A percentile compares a stretch with the other conserved stretches of the same genome.
Conservation (phyloP, 768 basidiomycete genomes). For the Cystobasidium onofrii region DNA sequence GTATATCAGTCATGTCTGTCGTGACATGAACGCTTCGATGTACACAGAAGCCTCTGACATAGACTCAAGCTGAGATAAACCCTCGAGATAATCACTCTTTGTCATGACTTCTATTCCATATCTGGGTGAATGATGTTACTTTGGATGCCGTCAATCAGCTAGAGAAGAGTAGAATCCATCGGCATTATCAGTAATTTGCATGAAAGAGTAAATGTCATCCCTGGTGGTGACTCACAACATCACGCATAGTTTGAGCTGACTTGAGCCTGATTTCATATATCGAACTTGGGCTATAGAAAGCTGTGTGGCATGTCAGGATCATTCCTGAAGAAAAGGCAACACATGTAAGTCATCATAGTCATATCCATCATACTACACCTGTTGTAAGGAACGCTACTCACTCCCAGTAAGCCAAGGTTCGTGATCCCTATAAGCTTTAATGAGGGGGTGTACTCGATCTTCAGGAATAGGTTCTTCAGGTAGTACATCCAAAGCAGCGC, state of each 20-base stretch:
- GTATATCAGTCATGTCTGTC: too few relatives aligned
- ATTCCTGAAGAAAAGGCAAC: constrained; percentile 1
- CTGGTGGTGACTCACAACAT: constrained; percentile 5
- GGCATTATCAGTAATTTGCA: too few relatives aligned
- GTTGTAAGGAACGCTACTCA: too few relatives aligned
- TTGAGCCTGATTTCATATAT: constrained; percentile 35
- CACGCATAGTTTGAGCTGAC: constrained; percentile 34
- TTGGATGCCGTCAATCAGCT: constrained; percentile 10
- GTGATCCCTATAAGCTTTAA: constrained; percentile 35
- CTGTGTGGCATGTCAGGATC: constrained; percentile 36
- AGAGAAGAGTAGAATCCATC: too few relatives aligned
- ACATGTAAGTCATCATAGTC: neutral
- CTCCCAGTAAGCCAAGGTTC: constrained; percentile 37
- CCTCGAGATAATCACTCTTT: too few relatives aligned
- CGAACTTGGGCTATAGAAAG: constrained; percentile 34
- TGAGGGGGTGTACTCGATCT: constrained; percentile 33
- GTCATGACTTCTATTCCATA: too few relatives aligned
- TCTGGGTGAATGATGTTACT: constrained; percentile 22
- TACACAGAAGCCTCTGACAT: too few relatives aligned
- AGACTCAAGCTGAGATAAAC: too few relatives aligned
- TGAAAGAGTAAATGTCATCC: neutral
- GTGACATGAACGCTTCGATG: too few relatives aligned
- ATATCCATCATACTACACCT: too few relatives aligned
- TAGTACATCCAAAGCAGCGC: constrained; percentile 38
- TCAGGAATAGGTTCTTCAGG: constrained; percentile 37